Evolutionary conservation across 306 rosid genomes (phyloP).

Genomic region (Myrica gale): DNA sequence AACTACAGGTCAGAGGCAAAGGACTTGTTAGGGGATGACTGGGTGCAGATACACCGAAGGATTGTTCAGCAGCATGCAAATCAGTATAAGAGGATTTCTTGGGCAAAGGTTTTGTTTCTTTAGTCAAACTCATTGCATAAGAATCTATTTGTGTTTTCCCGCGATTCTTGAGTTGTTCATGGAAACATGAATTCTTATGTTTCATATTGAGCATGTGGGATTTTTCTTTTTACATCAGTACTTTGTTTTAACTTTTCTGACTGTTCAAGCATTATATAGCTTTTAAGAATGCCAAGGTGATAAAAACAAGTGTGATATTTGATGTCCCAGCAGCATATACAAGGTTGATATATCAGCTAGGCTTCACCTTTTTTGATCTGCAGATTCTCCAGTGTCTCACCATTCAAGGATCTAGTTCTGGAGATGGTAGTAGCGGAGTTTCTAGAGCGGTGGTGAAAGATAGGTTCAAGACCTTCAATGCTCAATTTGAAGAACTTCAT

Average conservation of each 20-base stretch:
- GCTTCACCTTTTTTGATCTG: conserved; percentile 14
- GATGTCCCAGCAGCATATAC: conserved; percentile 12
- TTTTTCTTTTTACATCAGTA: neutral
- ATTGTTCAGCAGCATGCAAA: conserved; percentile 98
- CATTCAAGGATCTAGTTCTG: conserved; percentile 54
- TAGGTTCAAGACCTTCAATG: conserved; percentile 79
- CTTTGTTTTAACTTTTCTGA: neutral
- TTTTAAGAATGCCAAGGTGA: neutral
- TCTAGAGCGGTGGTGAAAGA: conserved; percentile 78
- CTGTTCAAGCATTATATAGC: neutral
- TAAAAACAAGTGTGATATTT: neutral
- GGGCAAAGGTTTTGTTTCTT: conserved; percentile 76
- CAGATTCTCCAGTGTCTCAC: conserved; percentile 96
- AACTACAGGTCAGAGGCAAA: conserved; percentile 98
- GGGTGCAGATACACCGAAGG: conserved; percentile 98
- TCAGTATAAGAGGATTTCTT: conserved; percentile 93
- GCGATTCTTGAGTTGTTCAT: neutral
- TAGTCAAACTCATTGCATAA: conserved; percentile 1
- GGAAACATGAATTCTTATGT: conserved; percentile 8
- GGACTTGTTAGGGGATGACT: conserved; percentile 95
- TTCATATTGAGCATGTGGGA: conserved; percentile 6
- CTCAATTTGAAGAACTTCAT: conserved; percentile 86
- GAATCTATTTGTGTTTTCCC: neutral
- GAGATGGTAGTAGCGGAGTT: conserved; percentile 48
- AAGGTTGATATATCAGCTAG: neutral